A percentile compares a stretch with the other conserved stretches of the same genome.
These are phyloP conservation scores for Pythium aquatile DNA, from an alignment of 352 stramenopile genomes.

Conservation along the genomic window DNA sequence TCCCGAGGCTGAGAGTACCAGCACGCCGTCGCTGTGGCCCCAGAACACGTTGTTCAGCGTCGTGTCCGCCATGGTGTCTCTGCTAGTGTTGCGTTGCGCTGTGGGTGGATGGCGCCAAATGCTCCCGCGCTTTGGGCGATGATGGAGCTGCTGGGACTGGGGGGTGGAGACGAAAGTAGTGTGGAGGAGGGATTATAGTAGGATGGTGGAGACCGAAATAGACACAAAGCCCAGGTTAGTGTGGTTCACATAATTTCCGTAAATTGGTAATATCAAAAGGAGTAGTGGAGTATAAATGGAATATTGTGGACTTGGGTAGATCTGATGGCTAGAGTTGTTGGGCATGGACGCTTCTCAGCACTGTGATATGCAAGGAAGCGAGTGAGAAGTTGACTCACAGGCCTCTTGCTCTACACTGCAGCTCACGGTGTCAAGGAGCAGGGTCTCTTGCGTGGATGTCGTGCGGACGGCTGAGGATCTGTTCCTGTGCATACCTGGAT, in stretches of 20 bases:
- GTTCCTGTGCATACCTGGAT: too few relatives aligned
- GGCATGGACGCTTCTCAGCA: too few relatives aligned
- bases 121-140: neutral
- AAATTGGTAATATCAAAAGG: too few relatives aligned
- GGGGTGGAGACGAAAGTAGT: neutral
- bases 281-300: too few relatives aligned
- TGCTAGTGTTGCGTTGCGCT: neutral
- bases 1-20: slow-evolving; percentile 71
- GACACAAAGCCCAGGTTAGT: neutral
- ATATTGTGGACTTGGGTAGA: too few relatives aligned
- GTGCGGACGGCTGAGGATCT: too few relatives aligned
- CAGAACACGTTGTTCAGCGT: slow-evolving; percentile 87
- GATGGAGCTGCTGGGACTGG: neutral
- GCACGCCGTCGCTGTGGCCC: slow-evolving; percentile 80
- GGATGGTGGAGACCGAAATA: neutral
- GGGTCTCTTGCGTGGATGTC: too few relatives aligned
- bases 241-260: neutral
- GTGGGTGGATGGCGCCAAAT: slow-evolving; percentile 1
- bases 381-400: too few relatives aligned
- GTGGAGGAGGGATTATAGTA: neutral
- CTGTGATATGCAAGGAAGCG: too few relatives aligned
- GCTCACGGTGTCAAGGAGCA: too few relatives aligned
- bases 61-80: slow-evolving; percentile 51
- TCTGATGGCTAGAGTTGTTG: neutral
- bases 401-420: too few relatives aligned